Percentiles rank a stretch among this genome's conserved stretches.
These are phyloP conservation scores for Fraxinus anomala DNA, from an alignment of 257 asterid genomes.

Conservation along the genomic window DNA sequence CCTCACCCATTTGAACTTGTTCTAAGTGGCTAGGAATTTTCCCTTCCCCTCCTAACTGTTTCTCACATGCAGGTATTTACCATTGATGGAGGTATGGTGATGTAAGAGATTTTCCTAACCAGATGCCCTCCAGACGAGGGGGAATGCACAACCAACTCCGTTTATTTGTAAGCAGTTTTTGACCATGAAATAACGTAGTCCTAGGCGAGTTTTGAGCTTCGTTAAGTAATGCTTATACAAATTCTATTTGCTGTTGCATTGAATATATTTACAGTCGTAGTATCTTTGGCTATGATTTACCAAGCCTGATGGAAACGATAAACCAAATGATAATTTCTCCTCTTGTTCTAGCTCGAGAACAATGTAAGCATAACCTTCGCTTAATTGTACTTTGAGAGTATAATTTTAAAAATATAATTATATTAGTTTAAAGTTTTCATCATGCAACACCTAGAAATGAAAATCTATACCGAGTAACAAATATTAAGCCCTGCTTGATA, in stretches of 20 bases:
- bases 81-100: slow-evolving; percentile 48
- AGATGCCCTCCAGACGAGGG: too few relatives aligned
- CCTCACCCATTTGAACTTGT: background rate
- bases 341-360: too few relatives aligned
- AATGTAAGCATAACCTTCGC: too few relatives aligned
- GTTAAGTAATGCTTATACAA: background rate
- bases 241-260: background rate
- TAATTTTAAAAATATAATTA: too few relatives aligned
- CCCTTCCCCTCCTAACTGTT: background rate
- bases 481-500: too few relatives aligned
- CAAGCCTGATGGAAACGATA: too few relatives aligned
- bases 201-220: background rate
- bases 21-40: background rate
- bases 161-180: background rate
- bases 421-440: too few relatives aligned
- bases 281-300: background rate
- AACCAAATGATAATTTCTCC: too few relatives aligned
- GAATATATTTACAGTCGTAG: background rate
- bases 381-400: too few relatives aligned
- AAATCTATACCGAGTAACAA: too few relatives aligned
- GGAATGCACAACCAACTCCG: too few relatives aligned
- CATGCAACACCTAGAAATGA: too few relatives aligned
- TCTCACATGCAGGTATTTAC: slow-evolving; percentile 31
- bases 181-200: background rate
- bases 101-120: slow-evolving; percentile 17